A percentile compares a stretch with the other conserved stretches of the same genome.
Conservation (phyloP, 2,329 filamentous ascomycete genomes). For the Talaromyces marneffei region DNA sequence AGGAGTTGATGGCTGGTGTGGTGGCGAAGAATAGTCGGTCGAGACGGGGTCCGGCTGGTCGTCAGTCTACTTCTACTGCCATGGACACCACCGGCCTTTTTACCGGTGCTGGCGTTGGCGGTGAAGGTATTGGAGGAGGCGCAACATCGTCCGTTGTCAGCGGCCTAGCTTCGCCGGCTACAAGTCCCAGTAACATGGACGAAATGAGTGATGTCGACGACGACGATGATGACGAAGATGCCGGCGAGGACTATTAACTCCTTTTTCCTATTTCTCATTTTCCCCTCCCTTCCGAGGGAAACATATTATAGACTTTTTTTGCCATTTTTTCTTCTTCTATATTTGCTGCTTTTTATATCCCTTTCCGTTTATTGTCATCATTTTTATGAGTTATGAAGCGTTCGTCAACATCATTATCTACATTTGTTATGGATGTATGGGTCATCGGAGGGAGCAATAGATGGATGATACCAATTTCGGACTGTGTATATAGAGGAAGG, state of each 20-base stretch:
- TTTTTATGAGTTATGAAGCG: constrained; percentile 4
- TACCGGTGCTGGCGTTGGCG: not conserved
- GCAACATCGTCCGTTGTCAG: constrained; percentile 31
- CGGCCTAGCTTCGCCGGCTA: constrained; percentile 35
- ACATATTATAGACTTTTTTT: constrained; percentile 7
- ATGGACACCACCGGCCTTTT: not conserved
- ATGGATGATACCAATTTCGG: constrained; percentile 4
- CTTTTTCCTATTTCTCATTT: not conserved
- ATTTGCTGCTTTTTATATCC: not conserved
- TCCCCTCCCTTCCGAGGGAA: not conserved
- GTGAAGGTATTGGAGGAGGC: not conserved
- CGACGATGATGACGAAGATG: constrained; percentile 11
- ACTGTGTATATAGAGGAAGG: constrained; percentile 1
- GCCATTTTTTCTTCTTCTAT: not conserved
- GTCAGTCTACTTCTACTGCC: not conserved
- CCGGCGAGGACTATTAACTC: constrained; percentile 10
- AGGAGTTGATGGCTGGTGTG: constrained; percentile 36
- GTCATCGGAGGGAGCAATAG: not conserved
- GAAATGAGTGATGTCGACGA: constrained; percentile 14
- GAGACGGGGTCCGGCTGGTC: not conserved
- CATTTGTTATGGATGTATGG: not conserved
- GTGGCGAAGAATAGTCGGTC: constrained; percentile 2
- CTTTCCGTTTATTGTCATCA: not conserved
- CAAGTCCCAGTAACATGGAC: constrained; percentile 16
- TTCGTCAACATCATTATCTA: not conserved